Base-by-base conservation (phyloP, 208 protist genomes). In the Leishmania amazonensis region DNA sequence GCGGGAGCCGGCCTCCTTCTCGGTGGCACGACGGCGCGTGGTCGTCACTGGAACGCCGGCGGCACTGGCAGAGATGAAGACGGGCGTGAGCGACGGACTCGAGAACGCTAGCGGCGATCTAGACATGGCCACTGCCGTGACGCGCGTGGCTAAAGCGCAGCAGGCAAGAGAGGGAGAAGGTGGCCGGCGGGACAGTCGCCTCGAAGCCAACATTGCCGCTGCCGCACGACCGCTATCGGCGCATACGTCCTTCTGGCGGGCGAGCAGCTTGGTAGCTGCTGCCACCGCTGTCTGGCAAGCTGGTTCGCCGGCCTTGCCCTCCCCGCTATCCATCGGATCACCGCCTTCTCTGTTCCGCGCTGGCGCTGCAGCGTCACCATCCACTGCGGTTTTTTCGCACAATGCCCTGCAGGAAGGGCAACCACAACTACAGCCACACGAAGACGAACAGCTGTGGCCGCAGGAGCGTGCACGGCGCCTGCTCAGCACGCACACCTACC, bases 1-100 rank as follows among this genome's bases (percentile, higher is more conserved):
- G 65, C 73, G 80, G 11, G 81, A 74, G 75, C 76, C 84, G 40
- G 64, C 78, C 4, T 42, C 24, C 35, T 86, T 86, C 67, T 79
- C 78, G 6, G 75, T 86, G 21, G 54, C 83, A 7, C 42, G 78
- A 1, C 83, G 76, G 11, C 76, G 76, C n/a, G 83, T 57, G 53
- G 77, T 79, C 58, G 42, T 49, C 42, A 45, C 60, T n/a, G 76
- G 19, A 57, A 24, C 60, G 47, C 28, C 62, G 47, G 42, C n/a
- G 15, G 28, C 75, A 51, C 54, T 62, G 8, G 17, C 35, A 64
- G 75, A 24, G 21, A 62, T 42, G 40, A 51, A 24, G n/a, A 51
- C 31, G 45, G 42, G 45, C 51, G 70, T 7, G 45, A 74, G 70
- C 45, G n/a, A 19, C 15, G 35, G 21, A 19, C 19, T 13, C 35